A percentile compares a stretch with the other conserved stretches of the same genome.
These are phyloP conservation scores for Conticribra weissflogii DNA, from an alignment of 108 stramenopile species.

Conservation along the genomic window DNA sequence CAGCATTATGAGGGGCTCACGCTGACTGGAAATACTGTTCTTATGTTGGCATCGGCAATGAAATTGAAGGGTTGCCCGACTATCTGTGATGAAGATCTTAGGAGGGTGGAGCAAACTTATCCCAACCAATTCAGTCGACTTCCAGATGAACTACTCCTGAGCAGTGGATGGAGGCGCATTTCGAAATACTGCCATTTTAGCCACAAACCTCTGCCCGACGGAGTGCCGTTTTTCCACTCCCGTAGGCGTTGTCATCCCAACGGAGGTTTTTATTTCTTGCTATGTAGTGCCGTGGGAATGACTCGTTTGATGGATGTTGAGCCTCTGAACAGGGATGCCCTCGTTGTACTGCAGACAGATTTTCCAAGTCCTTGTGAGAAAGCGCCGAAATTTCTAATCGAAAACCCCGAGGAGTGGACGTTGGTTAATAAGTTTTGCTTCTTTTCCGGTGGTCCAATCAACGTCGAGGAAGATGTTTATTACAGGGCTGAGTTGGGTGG, in stretches of 20 bases:
- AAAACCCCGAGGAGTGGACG: slow-evolving; percentile 81
- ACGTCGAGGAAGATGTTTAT: slow-evolving; percentile 88
- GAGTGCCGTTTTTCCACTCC: slow-evolving; percentile 65
- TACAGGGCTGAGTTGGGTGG: slow-evolving; percentile 88
- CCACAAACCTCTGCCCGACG: slow-evolving; percentile 73
- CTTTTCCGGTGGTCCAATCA: slow-evolving; percentile 90
- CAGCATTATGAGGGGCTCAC: slow-evolving; percentile 91
- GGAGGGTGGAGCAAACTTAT: slow-evolving; percentile 86
- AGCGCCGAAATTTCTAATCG: slow-evolving; percentile 63
- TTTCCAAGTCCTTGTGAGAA: slow-evolving; percentile 80
- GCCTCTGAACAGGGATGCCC: slow-evolving; percentile 77
- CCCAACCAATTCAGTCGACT: slow-evolving; percentile 85
- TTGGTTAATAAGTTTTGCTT: slow-evolving; percentile 89
- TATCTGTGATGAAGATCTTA: slow-evolving; percentile 90
- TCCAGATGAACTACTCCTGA: slow-evolving; percentile 82
- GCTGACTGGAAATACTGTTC: slow-evolving; percentile 81
- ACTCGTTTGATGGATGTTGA: slow-evolving; percentile 84
- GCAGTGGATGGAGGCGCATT: slow-evolving; percentile 84
- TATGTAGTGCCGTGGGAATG: slow-evolving; percentile 84
- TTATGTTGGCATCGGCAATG: slow-evolving; percentile 88
- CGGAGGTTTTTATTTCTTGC: slow-evolving; percentile 85
- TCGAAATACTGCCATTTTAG: slow-evolving; percentile 89
- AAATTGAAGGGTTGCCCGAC: slow-evolving; percentile 91
- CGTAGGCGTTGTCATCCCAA: slow-evolving; percentile 77
- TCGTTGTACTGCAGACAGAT: slow-evolving; percentile 85